Evolutionary conservation across 805 yeast species (phyloP), one percentile per base, ranked within the genome.

Genomic region (Yamadazyma phyllophila): DNA sequence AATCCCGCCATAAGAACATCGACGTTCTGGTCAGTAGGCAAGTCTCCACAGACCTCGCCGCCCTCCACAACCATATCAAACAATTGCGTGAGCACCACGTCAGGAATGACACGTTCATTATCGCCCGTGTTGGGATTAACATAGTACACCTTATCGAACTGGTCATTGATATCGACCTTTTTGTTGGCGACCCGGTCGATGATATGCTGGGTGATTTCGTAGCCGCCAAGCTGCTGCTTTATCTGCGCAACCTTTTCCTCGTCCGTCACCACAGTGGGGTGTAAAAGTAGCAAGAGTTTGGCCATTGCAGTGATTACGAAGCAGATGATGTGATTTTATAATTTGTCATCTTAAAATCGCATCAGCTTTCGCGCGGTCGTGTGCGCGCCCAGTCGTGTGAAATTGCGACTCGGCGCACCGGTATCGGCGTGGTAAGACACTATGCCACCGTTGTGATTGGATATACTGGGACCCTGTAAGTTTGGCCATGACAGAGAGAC

Each of bases 1-100:
- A 86, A 83, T 0, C 91, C 92, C 27, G 76, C 73, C 71, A 83
- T 73, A 43, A 86, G 69, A 20, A 82, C 91, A 54, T 83, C 85
- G 44, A 88, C 60, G 39, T 67, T 69, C 51, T 69, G 81, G 49
- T 72, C 76, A 6, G 53, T 52, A 3, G 83, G 82, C 46, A 80
- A 68, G 48, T 77, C 73, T 7, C 89, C 89, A 34, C 62, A 60
- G 26, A 83, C 63, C 30, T 47, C 62, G 17, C 88, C 88, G 16
- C 65, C 69, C 7, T 57, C 51, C 52, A 56, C 65, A 6, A 83
- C 53, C 27, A 67, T 61, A 8, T 62, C 53, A 43, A 78, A 61
- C 53, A 57, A 44, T 33, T 47, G 39, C 14, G 36, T 43, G 6
- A 52, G 13, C 20, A 49, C 47, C 13, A 7, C 26, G 4, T 46